phyloP scores from a whole-genome alignment of 495 filamentous ascomycete species.

The Penicillium taxi region DNA sequence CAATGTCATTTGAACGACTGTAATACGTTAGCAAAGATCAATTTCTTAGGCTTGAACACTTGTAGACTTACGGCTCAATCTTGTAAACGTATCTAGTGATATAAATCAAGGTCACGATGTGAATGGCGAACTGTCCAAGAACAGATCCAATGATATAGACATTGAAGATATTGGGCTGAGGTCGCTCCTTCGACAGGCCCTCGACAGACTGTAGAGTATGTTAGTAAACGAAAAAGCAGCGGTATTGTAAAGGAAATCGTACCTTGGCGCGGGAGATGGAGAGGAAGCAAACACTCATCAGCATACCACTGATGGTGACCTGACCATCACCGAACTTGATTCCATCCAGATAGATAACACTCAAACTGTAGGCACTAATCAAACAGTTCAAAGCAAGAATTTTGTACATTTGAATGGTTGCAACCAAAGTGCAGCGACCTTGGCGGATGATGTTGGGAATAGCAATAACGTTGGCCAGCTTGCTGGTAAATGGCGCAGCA shows the following conservation, averaged over 20 bases:
- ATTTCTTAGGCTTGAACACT: not conserved
- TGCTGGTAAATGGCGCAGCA: slow-evolving; percentile 95
- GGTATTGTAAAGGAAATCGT: too few relatives aligned
- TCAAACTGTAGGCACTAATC: slow-evolving; percentile 95
- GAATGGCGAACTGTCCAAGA: slow-evolving; percentile 93
- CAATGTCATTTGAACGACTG: slow-evolving; percentile 63
- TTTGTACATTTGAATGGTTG: slow-evolving; percentile 99
- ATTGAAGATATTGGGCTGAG: slow-evolving; percentile 98
- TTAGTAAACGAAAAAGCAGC: too few relatives aligned
- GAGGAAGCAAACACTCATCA: slow-evolving; percentile 99
- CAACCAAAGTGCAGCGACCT: slow-evolving; percentile 91
- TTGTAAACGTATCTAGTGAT: slow-evolving; percentile 80
- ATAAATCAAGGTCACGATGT: slow-evolving; percentile 91
- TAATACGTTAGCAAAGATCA: slow-evolving; percentile 19
- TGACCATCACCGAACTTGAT: slow-evolving; percentile 99
- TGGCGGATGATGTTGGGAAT: slow-evolving; percentile 98
- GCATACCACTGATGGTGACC: slow-evolving; percentile 97
- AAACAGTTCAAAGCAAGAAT: slow-evolving; percentile 97
- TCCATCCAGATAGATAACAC: slow-evolving; percentile 91
- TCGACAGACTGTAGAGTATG: slow-evolving; percentile 64
- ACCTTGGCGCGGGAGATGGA: slow-evolving; percentile 90
- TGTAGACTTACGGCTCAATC: slow-evolving; percentile 63
- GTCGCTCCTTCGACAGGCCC: slow-evolving; percentile 89
- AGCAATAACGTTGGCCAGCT: slow-evolving; percentile 91
- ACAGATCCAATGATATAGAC: slow-evolving; percentile 97